Base-by-base conservation (phyloP, 2,329 filamentous ascomycete genomes). In the Diplodia mutila region DNA sequence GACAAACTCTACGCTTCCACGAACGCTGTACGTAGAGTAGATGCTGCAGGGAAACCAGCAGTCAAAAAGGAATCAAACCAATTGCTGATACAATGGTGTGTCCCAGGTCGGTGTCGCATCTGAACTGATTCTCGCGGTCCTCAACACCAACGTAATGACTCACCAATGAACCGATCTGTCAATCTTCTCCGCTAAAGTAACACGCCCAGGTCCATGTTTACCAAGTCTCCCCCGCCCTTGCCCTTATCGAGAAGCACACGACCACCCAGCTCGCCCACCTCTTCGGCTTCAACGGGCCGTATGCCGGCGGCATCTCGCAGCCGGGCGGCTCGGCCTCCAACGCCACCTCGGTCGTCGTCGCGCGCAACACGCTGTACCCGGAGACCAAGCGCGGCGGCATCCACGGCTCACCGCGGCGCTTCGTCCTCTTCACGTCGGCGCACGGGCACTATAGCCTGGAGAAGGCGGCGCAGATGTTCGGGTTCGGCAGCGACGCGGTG, bases 391-490 rank as follows among this genome's bases (percentile, higher is more conserved):
- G 81, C 0, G 78, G 85, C 1, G 95, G 95, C 18, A 93, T 93
- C 75, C 59, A 63, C 29, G 59, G 59, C 46, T 85, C 83, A 1
- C 65, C 71, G 52, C 77, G 81, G 67, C 84, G 85, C 23, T 94
- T 97, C 73, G 90, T 93, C 23, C 81, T 97, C 66, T 97, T 98
- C 81, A 97, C 94, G 2, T 92, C 89, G 71, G 88, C 86, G 0
- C 93, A 98, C 77, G 94, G 94, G 0, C 95, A 98, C 83, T 99
- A 98, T 82, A 94, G 90, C 5, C 87, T 98, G 29, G 93, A 97
- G 75, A 98, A 98, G 81, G 94, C 93, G 2, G 94, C 94, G n/a
- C 90, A 94, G 76, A 91, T 94, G 75, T 90, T 91, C 73, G 95
- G 95, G 0, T 86, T 99, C 46, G 95, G 95, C 11, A 89, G 87